Evolutionary conservation across 306 rosid species (phyloP).

Genomic region (Dryas alaskensis): DNA sequence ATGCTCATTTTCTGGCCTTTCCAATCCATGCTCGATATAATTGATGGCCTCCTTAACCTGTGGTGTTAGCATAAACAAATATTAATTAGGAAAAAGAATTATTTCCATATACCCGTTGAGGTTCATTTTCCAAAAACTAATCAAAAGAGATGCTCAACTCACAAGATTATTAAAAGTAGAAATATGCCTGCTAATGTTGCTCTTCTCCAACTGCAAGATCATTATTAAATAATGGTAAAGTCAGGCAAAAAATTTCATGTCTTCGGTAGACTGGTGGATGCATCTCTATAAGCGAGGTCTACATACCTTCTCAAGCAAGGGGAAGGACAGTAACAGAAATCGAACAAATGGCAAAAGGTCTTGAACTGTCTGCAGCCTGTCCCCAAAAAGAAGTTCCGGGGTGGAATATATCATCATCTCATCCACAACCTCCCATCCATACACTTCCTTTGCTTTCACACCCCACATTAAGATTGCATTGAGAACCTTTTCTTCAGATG

Average conservation of each 20-base stretch:
- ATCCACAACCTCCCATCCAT: constrained; percentile 77
- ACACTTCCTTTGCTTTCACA: constrained; percentile 52
- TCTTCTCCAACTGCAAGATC: constrained; percentile 67
- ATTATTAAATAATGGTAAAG: constrained; percentile 20
- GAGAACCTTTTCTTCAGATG: constrained; percentile 91
- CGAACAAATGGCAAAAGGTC: constrained; percentile 62
- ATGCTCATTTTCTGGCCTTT: constrained; percentile 48
- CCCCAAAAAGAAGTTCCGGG: constrained; percentile 69
- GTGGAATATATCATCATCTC: constrained; percentile 55
- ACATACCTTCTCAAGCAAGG: constrained; percentile 78
- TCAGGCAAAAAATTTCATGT: constrained; percentile 29
- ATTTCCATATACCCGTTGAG: constrained; percentile 8
- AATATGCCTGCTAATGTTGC: constrained; percentile 58
- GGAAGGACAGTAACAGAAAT: constrained; percentile 56
- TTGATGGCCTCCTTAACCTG: constrained; percentile 72
- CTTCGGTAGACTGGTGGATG: constrained; percentile 3
- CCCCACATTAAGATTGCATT: constrained; percentile 86
- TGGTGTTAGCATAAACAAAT: constrained; percentile 15
- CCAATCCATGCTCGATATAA: constrained; percentile 41
- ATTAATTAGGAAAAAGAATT: constrained; percentile 4
- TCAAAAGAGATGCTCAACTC: constrained; percentile 36
- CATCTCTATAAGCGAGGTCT: constrained; percentile 17
- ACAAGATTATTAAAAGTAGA: constrained; percentile 51
- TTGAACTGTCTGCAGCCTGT: constrained; percentile 60
- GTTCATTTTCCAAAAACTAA: neutral